Conservation (phyloP, 2,329 filamentous ascomycete genomes). For the Neonectria magnoliae region DNA sequence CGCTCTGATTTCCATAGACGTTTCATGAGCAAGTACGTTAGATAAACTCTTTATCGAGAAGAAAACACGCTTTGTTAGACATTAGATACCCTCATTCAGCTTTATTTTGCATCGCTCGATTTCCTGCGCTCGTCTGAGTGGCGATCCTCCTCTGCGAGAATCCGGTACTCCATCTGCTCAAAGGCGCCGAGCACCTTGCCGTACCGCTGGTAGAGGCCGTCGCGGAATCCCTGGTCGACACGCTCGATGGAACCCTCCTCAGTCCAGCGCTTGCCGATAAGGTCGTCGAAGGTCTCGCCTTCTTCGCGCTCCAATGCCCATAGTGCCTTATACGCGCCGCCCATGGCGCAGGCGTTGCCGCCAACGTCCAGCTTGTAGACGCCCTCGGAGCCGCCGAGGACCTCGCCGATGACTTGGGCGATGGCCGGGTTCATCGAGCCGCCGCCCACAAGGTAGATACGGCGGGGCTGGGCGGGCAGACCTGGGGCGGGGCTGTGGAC, state of each 20-base stretch:
- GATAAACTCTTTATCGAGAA: constrained; percentile 50
- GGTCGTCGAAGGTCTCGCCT: constrained; percentile 84
- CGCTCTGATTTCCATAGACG: constrained; percentile 97
- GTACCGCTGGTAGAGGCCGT: constrained; percentile 80
- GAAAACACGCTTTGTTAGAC: constrained; percentile 32
- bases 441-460: constrained; percentile 94
- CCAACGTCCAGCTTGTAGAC: constrained; percentile 95
- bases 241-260: constrained; percentile 85
- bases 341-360: constrained; percentile 92
- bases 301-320: constrained; percentile 82
- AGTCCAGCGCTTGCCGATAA: constrained; percentile 85
- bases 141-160: constrained; percentile 58
- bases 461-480: constrained; percentile 83
- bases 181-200: constrained; percentile 81
- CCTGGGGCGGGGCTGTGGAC: constrained; percentile 65
- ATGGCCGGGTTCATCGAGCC: constrained; percentile 92
- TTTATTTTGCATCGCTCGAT: constrained; percentile 21
- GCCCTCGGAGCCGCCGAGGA: constrained; percentile 88
- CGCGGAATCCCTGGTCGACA: constrained; percentile 82
- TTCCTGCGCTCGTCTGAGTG: constrained; percentile 13
- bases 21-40: constrained; percentile 83
- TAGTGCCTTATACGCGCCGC: constrained; percentile 94
- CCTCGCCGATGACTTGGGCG: constrained; percentile 83
- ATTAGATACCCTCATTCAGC: constrained; percentile 43
- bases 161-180: constrained; percentile 75